phyloP scores from a whole-genome alignment of 257 asterid genomes.

The Fraxinus cuspidata region DNA sequence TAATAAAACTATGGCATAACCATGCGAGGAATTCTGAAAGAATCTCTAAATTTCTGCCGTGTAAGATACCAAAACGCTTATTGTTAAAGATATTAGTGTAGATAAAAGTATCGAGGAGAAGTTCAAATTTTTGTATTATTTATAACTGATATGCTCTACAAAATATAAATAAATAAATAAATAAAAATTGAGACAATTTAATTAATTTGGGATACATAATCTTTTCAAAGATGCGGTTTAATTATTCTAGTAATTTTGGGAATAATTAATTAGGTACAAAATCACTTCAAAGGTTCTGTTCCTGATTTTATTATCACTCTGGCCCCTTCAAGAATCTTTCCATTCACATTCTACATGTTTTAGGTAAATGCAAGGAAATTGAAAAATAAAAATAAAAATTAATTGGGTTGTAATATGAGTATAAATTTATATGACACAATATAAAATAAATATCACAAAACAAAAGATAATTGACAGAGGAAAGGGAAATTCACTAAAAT shows the following conservation, averaged over 20 bases:
- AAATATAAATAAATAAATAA: too few species aligned
- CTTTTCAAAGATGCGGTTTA: conserved; percentile 22
- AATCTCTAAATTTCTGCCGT: conserved; percentile 40
- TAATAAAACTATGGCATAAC: neutral
- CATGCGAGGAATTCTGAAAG: conserved; percentile 47
- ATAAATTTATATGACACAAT: too few species aligned
- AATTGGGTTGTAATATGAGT: too few species aligned
- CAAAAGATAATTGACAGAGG: too few species aligned
- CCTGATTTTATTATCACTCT: conserved; percentile 21
- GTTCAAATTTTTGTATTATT: neutral
- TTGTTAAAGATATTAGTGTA: too few species aligned
- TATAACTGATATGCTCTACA: too few species aligned
- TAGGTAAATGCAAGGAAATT: neutral
- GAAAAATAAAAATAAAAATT: too few species aligned
- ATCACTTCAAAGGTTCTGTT: conserved; percentile 29
- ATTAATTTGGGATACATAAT: neutral
- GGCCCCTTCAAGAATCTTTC: conserved; percentile 19
- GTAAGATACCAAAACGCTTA: neutral
- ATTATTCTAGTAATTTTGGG: neutral
- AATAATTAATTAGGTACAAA: conserved; percentile 2
- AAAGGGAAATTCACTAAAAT: too few species aligned
- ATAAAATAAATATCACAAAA: too few species aligned
- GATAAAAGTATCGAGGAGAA: too few species aligned
- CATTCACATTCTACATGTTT: conserved; percentile 20
- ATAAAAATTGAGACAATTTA: too few species aligned